Percentiles rank a stretch among this genome's conserved stretches.
These are phyloP conservation scores for Pichia scutulata DNA, from an alignment of 805 yeast genomes.

Conservation along the genomic window DNA sequence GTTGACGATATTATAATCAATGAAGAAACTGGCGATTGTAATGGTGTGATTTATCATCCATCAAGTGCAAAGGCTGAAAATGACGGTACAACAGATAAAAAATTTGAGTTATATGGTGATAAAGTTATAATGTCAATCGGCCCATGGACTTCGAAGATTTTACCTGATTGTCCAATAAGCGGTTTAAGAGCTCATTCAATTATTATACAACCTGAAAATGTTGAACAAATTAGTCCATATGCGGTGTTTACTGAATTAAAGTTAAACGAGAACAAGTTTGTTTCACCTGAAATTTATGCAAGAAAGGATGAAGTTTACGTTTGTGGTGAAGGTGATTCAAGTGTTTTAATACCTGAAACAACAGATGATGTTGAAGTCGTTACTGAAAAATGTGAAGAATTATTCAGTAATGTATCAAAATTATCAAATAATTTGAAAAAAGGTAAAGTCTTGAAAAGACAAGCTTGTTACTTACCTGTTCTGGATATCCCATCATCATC, in stretches of 20 bases:
- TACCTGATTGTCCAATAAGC: slow-evolving; percentile 90
- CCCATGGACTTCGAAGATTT: slow-evolving; percentile 90
- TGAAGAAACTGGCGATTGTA: slow-evolving; percentile 57
- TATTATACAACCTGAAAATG: slow-evolving; percentile 73
- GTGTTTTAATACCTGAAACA: slow-evolving; percentile 86
- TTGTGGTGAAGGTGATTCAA: slow-evolving; percentile 94
- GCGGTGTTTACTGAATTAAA: slow-evolving; percentile 91
- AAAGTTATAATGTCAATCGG: slow-evolving; percentile 84
- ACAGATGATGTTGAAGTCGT: slow-evolving; percentile 91
- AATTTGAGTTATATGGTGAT: slow-evolving; percentile 52
- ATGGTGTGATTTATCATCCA: slow-evolving; percentile 58
- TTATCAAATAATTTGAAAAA: slow-evolving; percentile 59
- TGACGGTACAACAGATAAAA: slow-evolving; percentile 25
- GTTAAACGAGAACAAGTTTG: slow-evolving; percentile 57
- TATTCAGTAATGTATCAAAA: slow-evolving; percentile 73
- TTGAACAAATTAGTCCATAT: slow-evolving; percentile 72
- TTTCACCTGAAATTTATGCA: slow-evolving; percentile 91
- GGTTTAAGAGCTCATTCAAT: slow-evolving; percentile 94
- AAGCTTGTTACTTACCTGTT: slow-evolving; percentile 94
- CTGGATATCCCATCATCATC: slow-evolving; percentile 85
- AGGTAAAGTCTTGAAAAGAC: slow-evolving; percentile 74
- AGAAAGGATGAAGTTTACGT: slow-evolving; percentile 93
- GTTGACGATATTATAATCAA: slow-evolving; percentile 61
- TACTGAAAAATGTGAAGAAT: slow-evolving; percentile 77
- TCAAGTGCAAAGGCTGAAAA: slow-evolving; percentile 30